phyloP scores from a whole-genome alignment of 78 protist genomes.

The Polysphondylium violaceum region DNA sequence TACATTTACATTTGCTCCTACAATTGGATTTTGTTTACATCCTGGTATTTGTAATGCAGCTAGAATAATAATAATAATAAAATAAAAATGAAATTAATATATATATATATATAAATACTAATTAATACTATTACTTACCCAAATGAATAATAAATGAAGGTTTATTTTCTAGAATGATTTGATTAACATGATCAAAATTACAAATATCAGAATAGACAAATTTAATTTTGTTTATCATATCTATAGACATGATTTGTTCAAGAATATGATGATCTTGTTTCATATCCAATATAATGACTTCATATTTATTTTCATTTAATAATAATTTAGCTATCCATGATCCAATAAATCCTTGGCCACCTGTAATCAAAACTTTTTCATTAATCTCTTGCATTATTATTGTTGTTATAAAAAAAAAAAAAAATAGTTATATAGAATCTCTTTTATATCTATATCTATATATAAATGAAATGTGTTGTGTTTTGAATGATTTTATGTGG shows the following conservation, averaged over 20 bases:
- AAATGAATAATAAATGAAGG: constrained; percentile 51
- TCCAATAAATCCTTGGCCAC: constrained; percentile 81
- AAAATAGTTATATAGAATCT: too few relatives aligned
- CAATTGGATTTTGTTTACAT: constrained; percentile 67
- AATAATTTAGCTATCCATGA: constrained; percentile 55
- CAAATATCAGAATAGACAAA: constrained; percentile 32
- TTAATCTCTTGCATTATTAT: too few relatives aligned
- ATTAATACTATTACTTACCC: constrained; percentile 3
- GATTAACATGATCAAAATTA: neutral
- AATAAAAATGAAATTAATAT: neutral
- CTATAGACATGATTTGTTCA: constrained; percentile 12
- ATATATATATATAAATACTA: too few relatives aligned
- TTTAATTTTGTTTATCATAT: neutral
- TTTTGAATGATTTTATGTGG: too few relatives aligned
- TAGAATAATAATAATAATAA: neutral
- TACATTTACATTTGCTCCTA: constrained; percentile 73
- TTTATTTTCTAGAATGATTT: neutral
- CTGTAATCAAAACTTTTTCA: constrained; percentile 48
- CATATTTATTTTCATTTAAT: neutral
- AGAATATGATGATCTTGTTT: constrained; percentile 40
- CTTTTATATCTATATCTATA: too few relatives aligned
- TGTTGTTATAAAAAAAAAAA: too few relatives aligned
- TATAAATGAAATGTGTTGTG: too few relatives aligned
- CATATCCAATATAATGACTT: constrained; percentile 38
- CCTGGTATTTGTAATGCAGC: constrained; percentile 80